phyloP scores from a whole-genome alignment of 148 eudicot genomes.

The Camellia sinensis region DNA sequence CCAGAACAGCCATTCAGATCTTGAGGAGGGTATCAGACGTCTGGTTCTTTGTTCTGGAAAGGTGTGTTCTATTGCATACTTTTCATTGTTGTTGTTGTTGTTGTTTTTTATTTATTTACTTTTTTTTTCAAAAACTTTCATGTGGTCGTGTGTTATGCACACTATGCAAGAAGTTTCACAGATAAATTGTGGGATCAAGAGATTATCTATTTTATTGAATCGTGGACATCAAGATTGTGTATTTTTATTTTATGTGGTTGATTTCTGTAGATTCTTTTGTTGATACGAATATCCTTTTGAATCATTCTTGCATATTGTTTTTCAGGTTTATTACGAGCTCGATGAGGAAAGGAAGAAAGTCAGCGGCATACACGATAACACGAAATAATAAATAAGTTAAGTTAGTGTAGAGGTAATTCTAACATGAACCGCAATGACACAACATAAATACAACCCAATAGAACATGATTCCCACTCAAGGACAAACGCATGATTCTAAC shows the following conservation, averaged over 20 bases:
- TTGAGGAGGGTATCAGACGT: constrained; percentile 82
- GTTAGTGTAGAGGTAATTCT: too few species aligned
- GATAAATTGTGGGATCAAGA: not conserved
- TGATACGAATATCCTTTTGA: not conserved
- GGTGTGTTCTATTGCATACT: constrained; percentile 31
- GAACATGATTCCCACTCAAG: too few species aligned
- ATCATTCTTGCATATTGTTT: constrained; percentile 8
- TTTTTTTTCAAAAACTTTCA: not conserved
- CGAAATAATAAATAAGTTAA: too few species aligned
- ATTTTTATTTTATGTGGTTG: not conserved
- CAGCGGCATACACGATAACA: constrained; percentile 14
- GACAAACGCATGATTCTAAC: too few species aligned
- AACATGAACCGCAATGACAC: too few species aligned
- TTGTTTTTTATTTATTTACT: too few species aligned
- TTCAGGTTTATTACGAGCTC: constrained; percentile 90
- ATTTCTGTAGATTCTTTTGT: not conserved
- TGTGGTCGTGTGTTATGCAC: not conserved
- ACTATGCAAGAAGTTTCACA: not conserved
- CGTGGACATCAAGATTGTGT: not conserved
- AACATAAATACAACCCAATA: too few species aligned
- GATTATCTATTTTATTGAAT: not conserved
- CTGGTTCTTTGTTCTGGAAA: constrained; percentile 93
- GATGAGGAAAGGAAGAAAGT: constrained; percentile 73
- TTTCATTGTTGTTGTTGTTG: not conserved
- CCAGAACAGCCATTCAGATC: constrained; percentile 73